These are phyloP conservation scores for Scheffersomyces amazonensis DNA, from an alignment of 805 yeast species.

Conservation along the genomic window DNA sequence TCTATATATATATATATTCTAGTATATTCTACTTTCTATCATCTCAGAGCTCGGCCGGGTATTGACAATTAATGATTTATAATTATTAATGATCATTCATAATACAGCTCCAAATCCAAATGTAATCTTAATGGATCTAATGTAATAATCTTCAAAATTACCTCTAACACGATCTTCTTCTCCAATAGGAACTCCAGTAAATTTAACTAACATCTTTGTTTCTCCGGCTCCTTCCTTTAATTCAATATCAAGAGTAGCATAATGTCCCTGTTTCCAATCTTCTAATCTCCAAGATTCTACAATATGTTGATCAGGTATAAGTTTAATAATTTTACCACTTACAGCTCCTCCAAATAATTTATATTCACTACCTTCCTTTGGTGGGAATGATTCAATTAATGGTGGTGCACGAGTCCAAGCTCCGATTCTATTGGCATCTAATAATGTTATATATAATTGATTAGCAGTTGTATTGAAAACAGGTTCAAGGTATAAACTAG, in stretches of 20 bases:
- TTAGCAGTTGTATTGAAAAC: conserved; percentile 85
- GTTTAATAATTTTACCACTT: conserved; percentile 60
- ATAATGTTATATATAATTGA: conserved; percentile 73
- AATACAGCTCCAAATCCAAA: conserved; percentile 96
- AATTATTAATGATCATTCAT: no score
- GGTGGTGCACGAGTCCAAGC: conserved; percentile 87
- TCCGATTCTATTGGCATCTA: conserved; percentile 74
- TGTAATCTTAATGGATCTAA: conserved; percentile 82
- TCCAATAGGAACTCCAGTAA: conserved; percentile 91
- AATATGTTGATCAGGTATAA: conserved; percentile 58
- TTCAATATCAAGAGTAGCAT: conserved; percentile 61
- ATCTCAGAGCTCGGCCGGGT: no score
- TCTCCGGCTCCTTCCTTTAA: conserved; percentile 81
- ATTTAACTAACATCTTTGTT: conserved; percentile 73
- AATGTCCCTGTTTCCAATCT: conserved; percentile 87
- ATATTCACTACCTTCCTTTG: conserved; percentile 57
- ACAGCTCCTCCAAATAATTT: conserved; percentile 86
- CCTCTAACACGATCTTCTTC: conserved; percentile 84
- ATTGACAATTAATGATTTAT: no score
- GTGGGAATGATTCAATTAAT: conserved; percentile 47
- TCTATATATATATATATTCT: no score
- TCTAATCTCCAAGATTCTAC: conserved; percentile 82
- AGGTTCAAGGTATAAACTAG: conserved; percentile 73
- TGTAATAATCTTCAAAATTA: conserved; percentile 87
- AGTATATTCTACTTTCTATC: no score